Base-by-base conservation (phyloP, 148 eudicot species). In the Rhododendron vialii region DNA sequence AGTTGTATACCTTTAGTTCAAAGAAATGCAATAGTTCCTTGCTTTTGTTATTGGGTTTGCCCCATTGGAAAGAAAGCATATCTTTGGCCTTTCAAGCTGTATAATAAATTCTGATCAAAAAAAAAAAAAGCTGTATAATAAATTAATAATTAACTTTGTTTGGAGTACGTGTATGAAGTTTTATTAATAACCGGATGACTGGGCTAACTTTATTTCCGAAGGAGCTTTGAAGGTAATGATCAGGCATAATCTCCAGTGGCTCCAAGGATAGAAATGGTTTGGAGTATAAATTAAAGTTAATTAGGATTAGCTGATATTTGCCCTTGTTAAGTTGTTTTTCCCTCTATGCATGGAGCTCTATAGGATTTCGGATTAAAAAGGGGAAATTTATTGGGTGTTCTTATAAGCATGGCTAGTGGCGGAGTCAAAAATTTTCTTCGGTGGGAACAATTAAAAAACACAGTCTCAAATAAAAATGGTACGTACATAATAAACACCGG, bases 11-110 rank as follows among this genome's bases (percentile, higher is more conserved):
- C 74, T 74, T 85, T 47, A 41, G 51, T 65, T 48, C 79, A 89
- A 86, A 89, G 86, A 83, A 79, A 89, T 55, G 83, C 80, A 76
- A 4, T 43, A 76, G 84, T 90, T 84, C 86, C 86, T 86, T 92
- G 75, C 89, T 85, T 84, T 87, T 81, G 74, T 35, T 83, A 4
- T 28, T 59, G 69, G 84, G 47, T 79, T 90, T 85, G 87, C 89
- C 88, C 82, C 82, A 8, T 79, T 47, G 55, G 84, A 82, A 75
- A 88, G 88, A 47, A 88, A 92, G 88, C 88, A 83, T 89, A 65
- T 38, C 9, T 30, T 78, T 73, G n/a, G 71, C 84, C 50, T 76
- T 73, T 51, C n/a, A 55, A n/a, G 74, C 3, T 63, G 12, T 7
- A 47, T 47, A 45, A 45, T 51, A 11, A 20, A 59, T 5, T 59